These are phyloP conservation scores for Closterium sp. DNA, from an alignment of 139 green algal species.

Conservation along the genomic window DNA sequence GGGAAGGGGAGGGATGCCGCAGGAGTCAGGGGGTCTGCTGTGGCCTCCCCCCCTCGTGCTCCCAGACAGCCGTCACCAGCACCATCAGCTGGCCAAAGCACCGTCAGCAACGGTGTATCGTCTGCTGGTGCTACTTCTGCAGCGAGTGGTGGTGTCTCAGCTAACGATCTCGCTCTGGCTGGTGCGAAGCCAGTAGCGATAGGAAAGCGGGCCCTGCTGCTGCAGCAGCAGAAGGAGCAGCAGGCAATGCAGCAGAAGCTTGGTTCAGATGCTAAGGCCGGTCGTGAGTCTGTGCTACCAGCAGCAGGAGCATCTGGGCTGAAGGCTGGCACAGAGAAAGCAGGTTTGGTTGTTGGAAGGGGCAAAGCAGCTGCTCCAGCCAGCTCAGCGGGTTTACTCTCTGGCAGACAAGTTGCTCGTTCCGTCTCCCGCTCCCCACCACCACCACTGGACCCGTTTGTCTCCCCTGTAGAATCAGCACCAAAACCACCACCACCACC, in stretches of 20 bases:
- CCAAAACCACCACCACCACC: neutral
- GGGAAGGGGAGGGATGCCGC: too few species aligned
- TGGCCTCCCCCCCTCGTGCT: neutral
- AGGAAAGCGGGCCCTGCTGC: neutral
- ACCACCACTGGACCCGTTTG: neutral
- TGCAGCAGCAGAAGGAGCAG: neutral
- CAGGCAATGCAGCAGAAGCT: neutral
- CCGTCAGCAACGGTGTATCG: too few species aligned
- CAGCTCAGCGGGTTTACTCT: neutral
- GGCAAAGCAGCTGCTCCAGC: neutral
- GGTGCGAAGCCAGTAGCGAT: neutral
- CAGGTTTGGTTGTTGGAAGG: neutral
- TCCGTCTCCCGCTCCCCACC: neutral
- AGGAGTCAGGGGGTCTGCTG: neutral
- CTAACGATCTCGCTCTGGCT: neutral
- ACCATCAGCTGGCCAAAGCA: neutral
- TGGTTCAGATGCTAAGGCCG: neutral
- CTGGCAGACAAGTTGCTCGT: neutral
- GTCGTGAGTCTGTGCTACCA: neutral
- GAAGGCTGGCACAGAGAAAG: neutral
- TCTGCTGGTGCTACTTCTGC: neutral
- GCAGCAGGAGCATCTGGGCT: neutral
- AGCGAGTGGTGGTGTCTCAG: neutral
- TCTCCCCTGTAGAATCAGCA: neutral
- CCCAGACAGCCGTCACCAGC: neutral